Evolutionary conservation across 2,329 filamentous ascomycete species (phyloP).

Genomic region (Cladosporium velox): DNA sequence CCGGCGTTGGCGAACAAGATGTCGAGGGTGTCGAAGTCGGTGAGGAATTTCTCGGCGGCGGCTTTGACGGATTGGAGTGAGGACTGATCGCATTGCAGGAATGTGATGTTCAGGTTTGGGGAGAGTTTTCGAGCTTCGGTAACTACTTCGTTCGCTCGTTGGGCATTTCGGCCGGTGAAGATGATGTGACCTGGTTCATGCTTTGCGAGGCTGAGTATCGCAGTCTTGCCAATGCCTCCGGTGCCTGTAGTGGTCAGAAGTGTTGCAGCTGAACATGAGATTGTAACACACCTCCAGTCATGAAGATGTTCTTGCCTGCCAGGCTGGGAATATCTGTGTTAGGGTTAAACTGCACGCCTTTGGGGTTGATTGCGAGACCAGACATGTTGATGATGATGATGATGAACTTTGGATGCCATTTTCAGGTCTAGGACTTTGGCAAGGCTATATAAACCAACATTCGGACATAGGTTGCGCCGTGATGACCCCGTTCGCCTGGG

Average conservation of each 20-base stretch:
- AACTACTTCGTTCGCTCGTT: slow-evolving; percentile 45
- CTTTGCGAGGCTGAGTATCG: slow-evolving; percentile 45
- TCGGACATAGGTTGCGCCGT: not conserved
- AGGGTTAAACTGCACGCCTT: not conserved
- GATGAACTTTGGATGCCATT: not conserved
- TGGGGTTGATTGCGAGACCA: not conserved
- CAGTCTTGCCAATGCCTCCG: slow-evolving; percentile 50
- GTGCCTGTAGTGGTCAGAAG: slow-evolving; percentile 33
- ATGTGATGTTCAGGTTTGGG: slow-evolving; percentile 42
- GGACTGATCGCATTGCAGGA: slow-evolving; percentile 52
- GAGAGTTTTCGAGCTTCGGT: slow-evolving; percentile 38
- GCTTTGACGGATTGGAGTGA: slow-evolving; percentile 52
- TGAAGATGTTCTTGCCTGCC: not conserved
- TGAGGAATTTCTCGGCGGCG: slow-evolving; percentile 38
- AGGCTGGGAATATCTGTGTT: not conserved
- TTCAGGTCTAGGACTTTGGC: not conserved
- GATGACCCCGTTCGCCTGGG: not conserved
- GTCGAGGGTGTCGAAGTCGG: slow-evolving; percentile 5
- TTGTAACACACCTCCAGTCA: not conserved
- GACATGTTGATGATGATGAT: not conserved
- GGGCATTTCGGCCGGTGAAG: slow-evolving; percentile 47
- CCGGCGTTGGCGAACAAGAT: slow-evolving; percentile 32
- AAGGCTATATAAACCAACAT: not conserved
- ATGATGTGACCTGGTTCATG: slow-evolving; percentile 50
- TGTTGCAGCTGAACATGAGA: not conserved